Percentiles rank a stretch among this genome's conserved stretches.
Conservation (phyloP, 257 asterid species). For the Vinca minor region DNA sequence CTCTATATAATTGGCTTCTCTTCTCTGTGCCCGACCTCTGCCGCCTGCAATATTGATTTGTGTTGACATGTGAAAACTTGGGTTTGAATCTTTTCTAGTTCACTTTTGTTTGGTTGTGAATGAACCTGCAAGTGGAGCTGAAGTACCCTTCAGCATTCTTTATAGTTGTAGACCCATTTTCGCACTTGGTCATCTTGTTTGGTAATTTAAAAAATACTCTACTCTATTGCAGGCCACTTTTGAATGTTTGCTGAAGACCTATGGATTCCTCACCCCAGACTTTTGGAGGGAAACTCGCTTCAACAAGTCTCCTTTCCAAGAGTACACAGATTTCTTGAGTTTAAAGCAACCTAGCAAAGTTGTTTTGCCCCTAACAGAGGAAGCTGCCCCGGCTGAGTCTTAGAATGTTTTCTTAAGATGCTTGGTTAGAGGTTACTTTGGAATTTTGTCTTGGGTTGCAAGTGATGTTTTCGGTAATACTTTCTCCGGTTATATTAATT, state of each 20-base stretch:
- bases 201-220: too few relatives aligned
- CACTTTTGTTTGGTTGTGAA: too few relatives aligned
- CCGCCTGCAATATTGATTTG: too few relatives aligned
- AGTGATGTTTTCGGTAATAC: not conserved
- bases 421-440: not conserved
- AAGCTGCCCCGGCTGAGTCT: constrained; percentile 1
- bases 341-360: constrained; percentile 37
- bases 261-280: constrained; percentile 75
- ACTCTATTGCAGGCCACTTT: constrained; percentile 47
- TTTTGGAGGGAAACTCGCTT: constrained; percentile 64
- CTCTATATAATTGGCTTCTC: too few relatives aligned
- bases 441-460: not conserved
- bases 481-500: not conserved
- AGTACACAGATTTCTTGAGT: constrained; percentile 51
- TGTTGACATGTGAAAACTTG: too few relatives aligned
- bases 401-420: not conserved
- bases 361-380: constrained; percentile 19
- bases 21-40: too few relatives aligned
- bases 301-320: constrained; percentile 48
- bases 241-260: constrained; percentile 62
- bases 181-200: too few relatives aligned
- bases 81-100: too few relatives aligned
- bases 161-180: too few relatives aligned
- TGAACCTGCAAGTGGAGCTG: too few relatives aligned
- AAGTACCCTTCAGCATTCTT: too few relatives aligned